phyloP scores from a whole-genome alignment of 2,329 filamentous ascomycete species.

The Ophiostoma ips region DNA sequence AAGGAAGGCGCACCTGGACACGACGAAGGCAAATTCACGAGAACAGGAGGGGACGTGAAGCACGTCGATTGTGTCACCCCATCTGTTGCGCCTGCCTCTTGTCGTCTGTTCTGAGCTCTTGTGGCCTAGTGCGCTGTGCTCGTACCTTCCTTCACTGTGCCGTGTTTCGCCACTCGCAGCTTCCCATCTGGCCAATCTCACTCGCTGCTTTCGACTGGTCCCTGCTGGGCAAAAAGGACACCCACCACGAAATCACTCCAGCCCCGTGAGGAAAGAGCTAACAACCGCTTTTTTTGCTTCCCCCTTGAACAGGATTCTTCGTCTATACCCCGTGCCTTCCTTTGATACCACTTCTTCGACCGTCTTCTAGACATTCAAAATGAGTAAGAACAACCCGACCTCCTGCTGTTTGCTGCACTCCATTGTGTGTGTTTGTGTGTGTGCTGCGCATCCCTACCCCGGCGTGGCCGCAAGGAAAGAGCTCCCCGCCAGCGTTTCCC shows the following conservation, averaged over 20 bases:
- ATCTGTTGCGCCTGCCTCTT: background rate
- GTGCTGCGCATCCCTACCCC: background rate
- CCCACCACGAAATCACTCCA: background rate
- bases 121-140: background rate
- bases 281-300: background rate
- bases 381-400: slow-evolving; percentile 29
- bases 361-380: slow-evolving; percentile 19
- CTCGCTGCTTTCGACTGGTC: background rate
- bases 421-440: background rate
- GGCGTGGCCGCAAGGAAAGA: background rate
- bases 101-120: background rate
- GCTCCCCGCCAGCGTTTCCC: background rate
- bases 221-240: too few relatives aligned
- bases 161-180: background rate
- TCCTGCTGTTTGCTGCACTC: slow-evolving; percentile 5
- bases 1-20: too few relatives aligned
- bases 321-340: slow-evolving; percentile 10
- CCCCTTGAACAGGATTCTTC: slow-evolving; percentile 3
- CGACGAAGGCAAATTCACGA: too few relatives aligned
- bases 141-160: background rate
- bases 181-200: background rate
- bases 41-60: background rate
- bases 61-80: background rate
- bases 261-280: slow-evolving; percentile 3
- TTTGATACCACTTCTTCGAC: background rate